Evolutionary conservation across 345 rosid genomes (phyloP).

Genomic region (Citrus sinensis): DVS_A1.0 CM039165.1:38893501-38894000

Average conservation of each 20-base stretch:
- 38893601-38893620: conserved; percentile 82
- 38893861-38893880: not conserved
- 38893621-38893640: conserved; percentile 76
- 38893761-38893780: not conserved
- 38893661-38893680: conserved; percentile 9
- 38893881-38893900: not conserved
- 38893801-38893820: not conserved
- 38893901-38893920: not conserved
- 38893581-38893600: conserved; percentile 90
- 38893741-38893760: not conserved
- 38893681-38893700: not conserved
- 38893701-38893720: not conserved
- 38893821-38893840: not conserved
- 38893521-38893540: conserved; percentile 97
- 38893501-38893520: conserved; percentile 98
- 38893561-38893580: conserved; percentile 97
- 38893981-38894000: not conserved
- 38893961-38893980: not conserved
- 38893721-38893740: not conserved
- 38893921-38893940: not conserved
- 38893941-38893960: not conserved
- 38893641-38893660: not conserved
- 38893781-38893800: not conserved
- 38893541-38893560: conserved; percentile 96
- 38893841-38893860: not conserved